Conservation (phyloP, 352 stramenopile species). For the Globisporangium nodosum region DNA sequence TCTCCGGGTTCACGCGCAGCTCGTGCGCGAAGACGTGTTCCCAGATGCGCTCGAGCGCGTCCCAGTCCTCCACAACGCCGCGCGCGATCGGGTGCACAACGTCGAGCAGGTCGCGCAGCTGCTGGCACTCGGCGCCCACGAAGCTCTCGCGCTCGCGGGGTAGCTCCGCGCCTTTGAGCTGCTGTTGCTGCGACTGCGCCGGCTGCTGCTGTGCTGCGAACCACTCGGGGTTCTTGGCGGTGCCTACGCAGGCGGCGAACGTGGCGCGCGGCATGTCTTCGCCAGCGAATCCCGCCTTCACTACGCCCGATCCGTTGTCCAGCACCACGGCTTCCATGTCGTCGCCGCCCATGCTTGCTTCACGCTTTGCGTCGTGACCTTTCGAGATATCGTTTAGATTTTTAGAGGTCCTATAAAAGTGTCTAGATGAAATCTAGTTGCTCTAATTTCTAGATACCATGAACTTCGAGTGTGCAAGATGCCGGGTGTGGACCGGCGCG, state of each 20-base stretch:
- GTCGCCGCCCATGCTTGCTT: not conserved
- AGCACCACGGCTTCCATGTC: slow-evolving; percentile 78
- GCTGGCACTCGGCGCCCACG: slow-evolving; percentile 51
- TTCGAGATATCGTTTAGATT: not conserved
- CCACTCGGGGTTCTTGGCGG: slow-evolving; percentile 78
- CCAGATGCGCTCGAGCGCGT: slow-evolving; percentile 82
- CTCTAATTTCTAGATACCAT: not conserved
- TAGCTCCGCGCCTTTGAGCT: no score
- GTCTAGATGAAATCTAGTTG: not conserved
- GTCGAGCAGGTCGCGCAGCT: slow-evolving; percentile 65
- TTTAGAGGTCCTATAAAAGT: not conserved
- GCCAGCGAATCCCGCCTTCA: slow-evolving; percentile 82
- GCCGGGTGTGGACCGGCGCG: slow-evolving; percentile 37
- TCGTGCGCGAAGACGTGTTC: slow-evolving; percentile 81
- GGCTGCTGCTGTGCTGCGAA: slow-evolving; percentile 54
- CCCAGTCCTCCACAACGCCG: slow-evolving; percentile 80
- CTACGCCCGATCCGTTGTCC: slow-evolving; percentile 76
- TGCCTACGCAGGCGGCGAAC: slow-evolving; percentile 64
- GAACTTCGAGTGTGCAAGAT: slow-evolving; percentile 25
- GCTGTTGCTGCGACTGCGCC: no score
- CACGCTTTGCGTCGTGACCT: not conserved
- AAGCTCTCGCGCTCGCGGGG: slow-evolving; percentile 46
- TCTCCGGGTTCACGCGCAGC: slow-evolving; percentile 71
- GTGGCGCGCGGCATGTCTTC: slow-evolving; percentile 78
- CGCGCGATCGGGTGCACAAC: slow-evolving; percentile 69